These are phyloP conservation scores for Xylariaceae sp. DNA, from an alignment of 2,329 filamentous ascomycete species.

Conservation along the genomic window DNA sequence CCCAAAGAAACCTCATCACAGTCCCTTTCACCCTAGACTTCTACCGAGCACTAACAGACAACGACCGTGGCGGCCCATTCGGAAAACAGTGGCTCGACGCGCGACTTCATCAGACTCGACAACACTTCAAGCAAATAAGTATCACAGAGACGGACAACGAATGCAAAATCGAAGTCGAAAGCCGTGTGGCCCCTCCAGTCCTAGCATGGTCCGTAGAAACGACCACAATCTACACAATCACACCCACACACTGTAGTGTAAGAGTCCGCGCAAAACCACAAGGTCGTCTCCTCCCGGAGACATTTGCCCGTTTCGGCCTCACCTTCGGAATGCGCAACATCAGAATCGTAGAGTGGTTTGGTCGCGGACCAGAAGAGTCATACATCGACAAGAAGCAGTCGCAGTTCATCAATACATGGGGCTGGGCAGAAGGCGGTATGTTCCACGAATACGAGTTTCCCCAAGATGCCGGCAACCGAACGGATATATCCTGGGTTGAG, in stretches of 20 bases:
- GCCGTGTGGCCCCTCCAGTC: constrained; percentile 59
- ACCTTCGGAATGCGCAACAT: constrained; percentile 43
- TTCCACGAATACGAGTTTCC: constrained; percentile 65
- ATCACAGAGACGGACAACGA: constrained; percentile 31
- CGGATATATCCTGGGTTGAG: constrained; percentile 60
- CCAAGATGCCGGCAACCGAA: constrained; percentile 65
- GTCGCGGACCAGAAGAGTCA: constrained; percentile 63
- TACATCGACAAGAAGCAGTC: constrained; percentile 65
- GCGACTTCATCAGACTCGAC: constrained; percentile 45
- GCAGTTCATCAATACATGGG: constrained; percentile 56
- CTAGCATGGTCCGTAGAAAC: constrained; percentile 59
- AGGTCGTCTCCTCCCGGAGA: constrained; percentile 50
- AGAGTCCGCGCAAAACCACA: constrained; percentile 47
- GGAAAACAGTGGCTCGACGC: constrained; percentile 56
- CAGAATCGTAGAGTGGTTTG: constrained; percentile 58
- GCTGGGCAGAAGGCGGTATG: constrained; percentile 46
- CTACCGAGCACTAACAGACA: constrained; percentile 66
- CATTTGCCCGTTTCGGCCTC: constrained; percentile 63
- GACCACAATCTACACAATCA: constrained; percentile 55
- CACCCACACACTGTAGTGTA: constrained; percentile 46
- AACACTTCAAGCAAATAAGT: constrained; percentile 38
- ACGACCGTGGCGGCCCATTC: constrained; percentile 55
- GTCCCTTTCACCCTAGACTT: constrained; percentile 50
- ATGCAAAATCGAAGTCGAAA: constrained; percentile 44
- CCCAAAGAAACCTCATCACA: constrained; percentile 41